Evolutionary conservation across 1,284 basidiomycete genomes (phyloP), one percentile per base, ranked within the genome.

Genomic region (Hemileia vastatrix): DNA sequence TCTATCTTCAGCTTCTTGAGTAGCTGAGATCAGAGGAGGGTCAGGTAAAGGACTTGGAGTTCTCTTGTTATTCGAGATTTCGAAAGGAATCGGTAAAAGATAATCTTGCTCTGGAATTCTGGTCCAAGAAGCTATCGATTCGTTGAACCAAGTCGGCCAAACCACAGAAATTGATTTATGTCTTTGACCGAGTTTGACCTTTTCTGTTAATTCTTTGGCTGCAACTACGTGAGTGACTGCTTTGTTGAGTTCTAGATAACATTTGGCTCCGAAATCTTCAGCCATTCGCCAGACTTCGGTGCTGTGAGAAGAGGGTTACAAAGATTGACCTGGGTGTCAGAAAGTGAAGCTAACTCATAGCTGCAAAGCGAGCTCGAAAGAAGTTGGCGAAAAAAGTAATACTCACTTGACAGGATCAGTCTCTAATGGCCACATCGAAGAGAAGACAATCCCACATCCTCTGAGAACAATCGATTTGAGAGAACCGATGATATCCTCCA

Each of bases 91-190:
- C n/a, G n/a, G n/a, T n/a, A n/a, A n/a, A n/a, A n/a, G n/a, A 50
- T 74, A 72, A 61, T 54, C 19, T 15, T 9, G 52, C 45, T 74
- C 73, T 24, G 65, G 57, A 49, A 67, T 67, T n/a, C 68, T 64
- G n/a, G 43, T 27, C 74, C 74, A 75, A n/a, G 61, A 23, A 18
- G 64, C 65, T 6, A 70, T 58, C 6, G 71, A 70, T 40, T 71
- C 70, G 40, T 72, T 66, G 60, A 75, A 68, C 74, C 74, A 75
- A 33, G 63, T 57, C 0, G 71, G 70, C 67, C 66, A 70, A 5
- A 75, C 72, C 18, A 75, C 66, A n/a, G 69, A 62, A 27, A 72
- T 40, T 31, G 44, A 45, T n/a, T 50, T 48, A 32, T 33, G 57
- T 27, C 54, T 19, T 23, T 67, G 65, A 21, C 71, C 74, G 31